These are phyloP conservation scores for Populus pruinosa DNA, from an alignment of 345 rosid species.

Conservation along the genomic window DNA sequence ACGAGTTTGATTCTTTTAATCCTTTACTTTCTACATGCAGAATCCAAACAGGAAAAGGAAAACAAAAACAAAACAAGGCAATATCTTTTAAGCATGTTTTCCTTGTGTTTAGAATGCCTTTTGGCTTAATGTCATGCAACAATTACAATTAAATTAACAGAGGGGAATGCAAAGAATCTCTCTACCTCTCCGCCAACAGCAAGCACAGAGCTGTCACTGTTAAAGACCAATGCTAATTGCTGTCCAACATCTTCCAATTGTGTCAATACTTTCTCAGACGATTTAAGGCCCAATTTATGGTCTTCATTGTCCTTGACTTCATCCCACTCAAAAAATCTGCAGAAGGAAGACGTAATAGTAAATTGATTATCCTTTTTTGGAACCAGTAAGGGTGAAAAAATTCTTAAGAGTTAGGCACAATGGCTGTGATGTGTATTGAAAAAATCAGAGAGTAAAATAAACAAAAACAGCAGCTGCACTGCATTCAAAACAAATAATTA, in stretches of 20 bases:
- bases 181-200: constrained; percentile 89
- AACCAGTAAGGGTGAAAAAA: background rate
- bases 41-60: background rate
- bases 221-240: constrained; percentile 67
- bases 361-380: background rate
- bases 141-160: background rate
- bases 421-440: background rate
- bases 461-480: background rate
- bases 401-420: background rate
- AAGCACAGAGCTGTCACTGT: constrained; percentile 60
- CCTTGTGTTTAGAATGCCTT: background rate
- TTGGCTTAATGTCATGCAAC: background rate
- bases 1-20: background rate
- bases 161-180: constrained; percentile 2
- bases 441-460: background rate
- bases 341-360: background rate
- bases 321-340: constrained; percentile 76
- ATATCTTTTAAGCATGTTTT: background rate
- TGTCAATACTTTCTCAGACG: constrained; percentile 48
- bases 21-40: background rate
- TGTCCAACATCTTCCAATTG: constrained; percentile 64
- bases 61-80: background rate
- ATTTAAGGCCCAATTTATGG: constrained; percentile 41
- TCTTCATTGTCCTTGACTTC: constrained; percentile 34
- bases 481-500: background rate